These are phyloP conservation scores for Cantharellus cinnabarinus DNA, from an alignment of 768 basidiomycete genomes.

Conservation along the genomic window DNA sequence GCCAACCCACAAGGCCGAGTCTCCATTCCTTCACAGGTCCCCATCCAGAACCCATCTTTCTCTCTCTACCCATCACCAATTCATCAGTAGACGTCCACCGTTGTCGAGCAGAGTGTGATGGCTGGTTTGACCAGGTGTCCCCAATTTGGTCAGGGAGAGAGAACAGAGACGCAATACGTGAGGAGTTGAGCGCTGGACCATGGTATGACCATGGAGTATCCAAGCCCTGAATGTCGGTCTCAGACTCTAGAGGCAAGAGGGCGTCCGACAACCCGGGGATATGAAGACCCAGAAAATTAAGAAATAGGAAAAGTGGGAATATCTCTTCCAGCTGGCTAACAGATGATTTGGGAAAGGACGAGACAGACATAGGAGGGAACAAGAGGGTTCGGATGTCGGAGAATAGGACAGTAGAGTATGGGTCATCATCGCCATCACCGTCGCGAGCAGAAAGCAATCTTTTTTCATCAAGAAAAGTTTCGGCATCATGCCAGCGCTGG, in stretches of 20 bases:
- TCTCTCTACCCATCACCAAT: constrained; percentile 42
- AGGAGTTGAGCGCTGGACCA: background rate
- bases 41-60: constrained; percentile 37
- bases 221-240: background rate
- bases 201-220: background rate
- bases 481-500: constrained; percentile 40
- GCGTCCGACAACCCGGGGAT: constrained; percentile 35
- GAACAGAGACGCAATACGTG: background rate
- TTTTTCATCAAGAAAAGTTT: constrained; percentile 28
- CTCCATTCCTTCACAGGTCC: constrained; percentile 53
- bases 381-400: constrained; percentile 45
- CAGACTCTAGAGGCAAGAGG: background rate
- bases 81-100: constrained; percentile 25
- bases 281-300: constrained; percentile 49
- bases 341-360: background rate
- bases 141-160: background rate
- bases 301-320: constrained; percentile 42
- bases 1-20: constrained; percentile 24
- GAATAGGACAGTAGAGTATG: constrained; percentile 53
- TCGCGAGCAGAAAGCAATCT: constrained; percentile 34
- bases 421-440: constrained; percentile 35
- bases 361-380: constrained; percentile 14
- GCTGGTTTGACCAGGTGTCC: background rate
- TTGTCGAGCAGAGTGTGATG: background rate
- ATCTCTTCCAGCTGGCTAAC: constrained; percentile 24